Conservation (phyloP, 2,329 filamentous ascomycete species). For the Xylaria digitata region DNA sequence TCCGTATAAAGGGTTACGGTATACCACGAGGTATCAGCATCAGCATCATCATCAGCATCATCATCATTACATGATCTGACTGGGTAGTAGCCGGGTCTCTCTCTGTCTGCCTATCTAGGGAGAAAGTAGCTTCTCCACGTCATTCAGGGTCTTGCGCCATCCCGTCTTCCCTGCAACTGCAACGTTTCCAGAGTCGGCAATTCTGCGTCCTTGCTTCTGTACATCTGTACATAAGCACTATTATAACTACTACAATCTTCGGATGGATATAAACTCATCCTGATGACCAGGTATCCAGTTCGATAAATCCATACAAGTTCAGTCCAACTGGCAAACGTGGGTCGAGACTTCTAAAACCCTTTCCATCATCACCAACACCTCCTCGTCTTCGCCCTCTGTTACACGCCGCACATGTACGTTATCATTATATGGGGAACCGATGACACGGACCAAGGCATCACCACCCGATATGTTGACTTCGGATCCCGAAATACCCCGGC, state of each 20-base stretch:
- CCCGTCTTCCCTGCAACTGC: slow-evolving; percentile 40
- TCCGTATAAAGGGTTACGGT: no score
- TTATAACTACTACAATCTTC: background rate
- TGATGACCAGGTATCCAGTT: background rate
- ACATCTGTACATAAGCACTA: slow-evolving; percentile 18
- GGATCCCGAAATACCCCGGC: slow-evolving; percentile 37
- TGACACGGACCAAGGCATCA: slow-evolving; percentile 14
- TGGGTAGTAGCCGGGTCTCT: background rate
- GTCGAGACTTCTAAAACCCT: background rate
- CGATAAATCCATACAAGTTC: background rate
- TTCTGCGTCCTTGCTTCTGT: no score
- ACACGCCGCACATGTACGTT: slow-evolving; percentile 4
- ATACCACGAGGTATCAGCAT: no score
- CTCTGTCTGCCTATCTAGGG: no score
- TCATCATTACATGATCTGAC: slow-evolving; percentile 21
- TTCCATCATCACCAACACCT: background rate
- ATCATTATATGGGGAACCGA: slow-evolving; percentile 31
- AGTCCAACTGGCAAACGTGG: background rate
- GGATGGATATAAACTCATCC: slow-evolving; percentile 14
- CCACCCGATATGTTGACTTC: slow-evolving; percentile 25
- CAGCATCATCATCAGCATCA: background rate
- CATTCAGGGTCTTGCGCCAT: slow-evolving; percentile 23
- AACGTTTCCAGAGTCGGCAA: slow-evolving; percentile 50
- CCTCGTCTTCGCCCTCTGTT: slow-evolving; percentile 8
- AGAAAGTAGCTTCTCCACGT: slow-evolving; percentile 16